Base-by-base conservation (phyloP, 208 protist species). In the Lotmaria passim region DNA sequence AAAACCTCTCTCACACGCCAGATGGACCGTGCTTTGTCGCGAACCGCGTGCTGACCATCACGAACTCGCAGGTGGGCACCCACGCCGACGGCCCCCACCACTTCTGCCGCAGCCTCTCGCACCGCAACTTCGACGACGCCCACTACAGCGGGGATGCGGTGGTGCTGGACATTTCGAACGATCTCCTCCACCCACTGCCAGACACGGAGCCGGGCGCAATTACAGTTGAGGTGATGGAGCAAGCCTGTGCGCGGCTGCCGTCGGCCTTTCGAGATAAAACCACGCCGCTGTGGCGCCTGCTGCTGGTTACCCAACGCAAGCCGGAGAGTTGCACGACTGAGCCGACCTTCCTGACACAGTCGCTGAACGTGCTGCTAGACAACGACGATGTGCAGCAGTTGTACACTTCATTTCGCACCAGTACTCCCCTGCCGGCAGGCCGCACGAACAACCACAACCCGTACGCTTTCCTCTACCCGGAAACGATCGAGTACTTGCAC, bases 11-110 rank as follows among this genome's bases (percentile, higher is more conserved):
- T 0, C 55, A 44, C 30, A 58, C 47, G n/a, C 36, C 67, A 2
- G 60, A 70, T 17, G 68, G 69, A 10, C 83, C 81, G 7, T 95
- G 87, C 47, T 55, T 77, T 43, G 89, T 95, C 8, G 76, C 74
- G 23, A 76, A 78, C 56, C 71, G 58, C 23, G 59, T 93, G 14
- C 28, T 93, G 17, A 71, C 60, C 47, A 73, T 92, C 39, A 82
- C 84, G 8, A 93, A 89, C 75, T 85, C 82, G 24, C 90, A 95
- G 52, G 86, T 82, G 21, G 86, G 87, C 24, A 93, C 84, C 28
- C 90, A 95, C 68, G 83, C 84, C 23, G 87, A 93, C 71, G 85
- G 71, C 19, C 86, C 91, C 2, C 53, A 69, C 39, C 84, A 91
- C 64, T 93, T 90, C 67, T 83, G 50, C 38, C 75, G 64, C 56